These are phyloP conservation scores for Chalciporus piperatoides DNA, from an alignment of 1,284 basidiomycete genomes.

Conservation along the genomic window DNA sequence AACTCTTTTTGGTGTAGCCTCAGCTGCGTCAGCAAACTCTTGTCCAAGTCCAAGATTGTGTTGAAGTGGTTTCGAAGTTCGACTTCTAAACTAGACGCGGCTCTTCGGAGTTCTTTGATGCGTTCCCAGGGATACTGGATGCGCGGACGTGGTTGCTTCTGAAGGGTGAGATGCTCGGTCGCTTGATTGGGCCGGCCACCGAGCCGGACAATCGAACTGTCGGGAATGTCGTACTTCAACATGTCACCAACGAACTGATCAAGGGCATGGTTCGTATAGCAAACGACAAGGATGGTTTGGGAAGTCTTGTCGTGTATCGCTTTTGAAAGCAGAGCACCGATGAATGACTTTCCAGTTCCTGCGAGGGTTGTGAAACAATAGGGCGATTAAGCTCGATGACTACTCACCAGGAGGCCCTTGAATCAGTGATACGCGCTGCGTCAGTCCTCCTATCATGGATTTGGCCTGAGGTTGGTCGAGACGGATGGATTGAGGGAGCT, in stretches of 20 bases:
- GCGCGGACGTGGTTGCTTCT: slow-evolving; percentile 24
- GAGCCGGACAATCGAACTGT: slow-evolving; percentile 44
- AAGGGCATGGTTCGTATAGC: slow-evolving; percentile 66
- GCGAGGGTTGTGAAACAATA: background rate
- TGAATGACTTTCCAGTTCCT: slow-evolving; percentile 70
- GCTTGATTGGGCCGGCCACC: slow-evolving; percentile 50
- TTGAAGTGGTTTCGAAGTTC: background rate
- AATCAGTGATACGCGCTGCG: slow-evolving; percentile 53
- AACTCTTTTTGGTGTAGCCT: background rate
- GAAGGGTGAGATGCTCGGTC: slow-evolving; percentile 42
- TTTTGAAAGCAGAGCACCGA: slow-evolving; percentile 60
- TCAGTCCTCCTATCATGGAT: slow-evolving; percentile 50
- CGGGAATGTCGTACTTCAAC: slow-evolving; percentile 54
- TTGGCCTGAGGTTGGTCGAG: slow-evolving; percentile 51
- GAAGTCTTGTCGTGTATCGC: slow-evolving; percentile 44
- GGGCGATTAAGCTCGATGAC: background rate
- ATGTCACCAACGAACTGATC: slow-evolving; percentile 62
- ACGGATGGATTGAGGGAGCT: slow-evolving; percentile 36
- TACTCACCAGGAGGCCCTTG: slow-evolving; percentile 63
- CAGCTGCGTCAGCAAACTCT: background rate
- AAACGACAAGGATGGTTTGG: slow-evolving; percentile 55
- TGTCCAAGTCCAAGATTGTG: background rate
- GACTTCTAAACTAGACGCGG: background rate
- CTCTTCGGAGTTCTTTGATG: slow-evolving; percentile 36
- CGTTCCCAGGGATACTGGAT: slow-evolving; percentile 32